Base-by-base conservation (phyloP, 129 eudicot genomes). In the Helichrysum umbraculigerum region DNA sequence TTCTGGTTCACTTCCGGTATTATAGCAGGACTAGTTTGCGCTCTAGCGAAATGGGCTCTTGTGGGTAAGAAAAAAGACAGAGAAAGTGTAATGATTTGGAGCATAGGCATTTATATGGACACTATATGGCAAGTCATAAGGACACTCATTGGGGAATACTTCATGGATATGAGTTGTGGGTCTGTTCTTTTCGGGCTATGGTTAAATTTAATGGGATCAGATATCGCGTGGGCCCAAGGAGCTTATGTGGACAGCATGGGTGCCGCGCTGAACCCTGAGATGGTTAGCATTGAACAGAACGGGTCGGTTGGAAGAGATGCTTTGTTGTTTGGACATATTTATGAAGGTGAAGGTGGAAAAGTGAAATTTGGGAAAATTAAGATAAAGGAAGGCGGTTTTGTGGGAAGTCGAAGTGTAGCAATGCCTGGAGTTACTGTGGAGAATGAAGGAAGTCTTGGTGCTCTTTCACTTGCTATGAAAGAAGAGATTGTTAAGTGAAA, bases 401-500 rank as follows among this genome's bases (percentile, higher is more conserved):
- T 88, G 8, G 92, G 92, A 19, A 85, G 89, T 72, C 83, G 92
- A 66, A 71, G 83, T 37, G 83, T 85, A 8, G 88, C 75, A 9
- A 88, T 88, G 93, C 89, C 93, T 58, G 86, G 93, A 65, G 93
- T 88, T 7, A 77, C 61, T 3, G 85, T 85, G 74, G 88, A 86
- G 44, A 64, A 34, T n/a, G 78, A 74, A 15, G 90, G 88, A 65
- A 78, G 75, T 54, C 88, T 88, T 63, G 85, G 75, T 60, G 87
- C 88, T 58, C 81, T 85, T 32, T 75, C 92, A 4, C 83, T 85
- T 11, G 88, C 92, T 61, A 86, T 86, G 91, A 86, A 89, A 21
- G 84, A 56, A 68, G 91, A 83, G 73, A 75, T 66, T 75, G 51
- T 88, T 30, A 86, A 61, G 82, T 85, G 81, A 81, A 33, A 35